Evolutionary conservation across 768 basidiomycete species (phyloP).

Genomic region (Lentinula boryana): DNA sequence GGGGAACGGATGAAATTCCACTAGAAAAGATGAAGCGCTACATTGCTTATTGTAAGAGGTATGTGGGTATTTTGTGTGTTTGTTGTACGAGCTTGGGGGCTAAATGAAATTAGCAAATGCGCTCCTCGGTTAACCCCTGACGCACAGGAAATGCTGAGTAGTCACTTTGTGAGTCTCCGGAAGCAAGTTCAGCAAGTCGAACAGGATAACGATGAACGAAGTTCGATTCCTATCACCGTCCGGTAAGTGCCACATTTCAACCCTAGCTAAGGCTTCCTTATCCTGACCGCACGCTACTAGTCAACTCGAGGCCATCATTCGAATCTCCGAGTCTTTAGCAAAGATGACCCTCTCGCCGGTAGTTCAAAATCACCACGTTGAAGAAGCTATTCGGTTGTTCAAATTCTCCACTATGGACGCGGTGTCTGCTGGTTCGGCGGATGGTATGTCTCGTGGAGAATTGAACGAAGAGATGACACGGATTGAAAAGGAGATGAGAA

Average conservation of each 20-base stretch:
- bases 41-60: constrained; percentile 95
- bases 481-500: constrained; percentile 82
- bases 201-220: constrained; percentile 93
- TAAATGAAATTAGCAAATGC: constrained; percentile 64
- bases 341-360: constrained; percentile 86
- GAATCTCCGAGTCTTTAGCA: constrained; percentile 94
- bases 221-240: constrained; percentile 96
- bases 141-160: constrained; percentile 93
- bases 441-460: constrained; percentile 87
- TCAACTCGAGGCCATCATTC: constrained; percentile 98
- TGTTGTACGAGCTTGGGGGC: neutral
- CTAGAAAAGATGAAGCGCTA: constrained; percentile 99
- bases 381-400: constrained; percentile 97
- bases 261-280: neutral
- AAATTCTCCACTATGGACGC: constrained; percentile 99
- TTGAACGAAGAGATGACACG: constrained; percentile 88
- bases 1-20: constrained; percentile 82
- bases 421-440: constrained; percentile 88
- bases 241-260: constrained; percentile 50
- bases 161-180: constrained; percentile 88
- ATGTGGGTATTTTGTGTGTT: constrained; percentile 13
- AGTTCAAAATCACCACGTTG: constrained; percentile 90
- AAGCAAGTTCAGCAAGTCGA: constrained; percentile 96
- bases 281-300: constrained; percentile 20
- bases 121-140: constrained; percentile 91